Evolutionary conservation across 1,284 basidiomycete genomes (phyloP).

Genomic region (Sporisorium sorghi): DNA sequence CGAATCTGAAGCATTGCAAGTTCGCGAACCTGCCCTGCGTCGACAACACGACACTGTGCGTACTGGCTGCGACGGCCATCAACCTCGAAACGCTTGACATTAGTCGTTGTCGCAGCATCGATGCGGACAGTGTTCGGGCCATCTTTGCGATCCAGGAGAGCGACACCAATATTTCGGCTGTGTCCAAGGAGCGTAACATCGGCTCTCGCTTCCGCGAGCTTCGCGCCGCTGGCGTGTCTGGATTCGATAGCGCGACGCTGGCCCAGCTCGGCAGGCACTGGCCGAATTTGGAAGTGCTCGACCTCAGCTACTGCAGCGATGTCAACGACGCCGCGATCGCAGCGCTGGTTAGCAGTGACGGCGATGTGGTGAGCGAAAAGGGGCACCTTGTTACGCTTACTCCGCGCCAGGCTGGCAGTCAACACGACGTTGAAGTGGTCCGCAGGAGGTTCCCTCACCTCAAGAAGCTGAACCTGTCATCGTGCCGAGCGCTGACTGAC

Average conservation of each 20-base stretch:
- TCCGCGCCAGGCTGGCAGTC: constrained; percentile 50
- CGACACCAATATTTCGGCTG: constrained; percentile 12
- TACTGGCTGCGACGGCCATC: constrained; percentile 75
- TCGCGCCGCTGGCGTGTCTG: constrained; percentile 76
- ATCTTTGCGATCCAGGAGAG: constrained; percentile 48
- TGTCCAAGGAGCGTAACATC: constrained; percentile 35
- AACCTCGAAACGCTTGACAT: constrained; percentile 78
- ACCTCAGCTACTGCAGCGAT: constrained; percentile 76
- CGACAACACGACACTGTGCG: constrained; percentile 78
- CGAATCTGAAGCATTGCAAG: constrained; percentile 75
- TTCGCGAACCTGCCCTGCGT: constrained; percentile 79
- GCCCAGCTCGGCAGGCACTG: constrained; percentile 70
- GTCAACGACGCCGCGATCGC: constrained; percentile 81
- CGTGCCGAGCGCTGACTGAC: constrained; percentile 81
- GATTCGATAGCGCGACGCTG: constrained; percentile 76
- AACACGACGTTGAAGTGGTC: constrained; percentile 29
- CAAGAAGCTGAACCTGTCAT: constrained; percentile 81
- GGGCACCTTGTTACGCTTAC: constrained; percentile 34
- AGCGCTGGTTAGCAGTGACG: constrained; percentile 73
- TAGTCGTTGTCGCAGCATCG: constrained; percentile 78
- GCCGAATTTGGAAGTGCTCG: constrained; percentile 79
- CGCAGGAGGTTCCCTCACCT: constrained; percentile 71
- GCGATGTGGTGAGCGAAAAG: constrained; percentile 21
- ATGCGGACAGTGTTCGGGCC: constrained; percentile 74
- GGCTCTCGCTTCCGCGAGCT: constrained; percentile 69